phyloP scores from a whole-genome alignment of 371 early-diverging fungal genomes.

The Lichtheimia corymbifera region DNA sequence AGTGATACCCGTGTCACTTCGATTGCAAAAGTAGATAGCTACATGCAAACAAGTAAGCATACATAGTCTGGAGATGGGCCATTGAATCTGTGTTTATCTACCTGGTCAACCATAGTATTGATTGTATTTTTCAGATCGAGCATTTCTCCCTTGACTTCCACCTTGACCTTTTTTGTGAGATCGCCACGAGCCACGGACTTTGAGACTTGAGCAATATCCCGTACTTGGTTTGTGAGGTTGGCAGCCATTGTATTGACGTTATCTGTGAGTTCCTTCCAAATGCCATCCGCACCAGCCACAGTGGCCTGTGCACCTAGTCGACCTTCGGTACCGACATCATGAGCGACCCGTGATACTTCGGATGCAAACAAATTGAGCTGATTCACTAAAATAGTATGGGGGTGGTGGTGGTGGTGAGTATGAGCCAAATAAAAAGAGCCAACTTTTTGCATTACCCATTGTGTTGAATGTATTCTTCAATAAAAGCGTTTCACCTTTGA shows the following conservation, averaged over 20 bases:
- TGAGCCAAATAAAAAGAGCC: neutral
- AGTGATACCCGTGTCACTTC: slow-evolving; percentile 66
- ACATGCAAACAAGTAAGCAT: slow-evolving; percentile 6
- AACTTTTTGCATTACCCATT: slow-evolving; percentile 54
- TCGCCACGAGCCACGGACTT: slow-evolving; percentile 61
- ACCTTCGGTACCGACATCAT: slow-evolving; percentile 56
- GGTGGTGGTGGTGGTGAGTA: no score
- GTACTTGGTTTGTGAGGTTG: slow-evolving; percentile 60
- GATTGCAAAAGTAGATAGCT: slow-evolving; percentile 59
- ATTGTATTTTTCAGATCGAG: slow-evolving; percentile 63
- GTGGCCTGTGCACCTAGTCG: slow-evolving; percentile 50
- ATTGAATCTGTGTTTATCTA: slow-evolving; percentile 12
- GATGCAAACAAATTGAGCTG: slow-evolving; percentile 53
- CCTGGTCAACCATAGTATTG: slow-evolving; percentile 68
- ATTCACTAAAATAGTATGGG: slow-evolving; percentile 30
- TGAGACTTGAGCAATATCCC: slow-evolving; percentile 61
- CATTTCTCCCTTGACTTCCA: slow-evolving; percentile 61
- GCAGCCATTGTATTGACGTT: slow-evolving; percentile 63
- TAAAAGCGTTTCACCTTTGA: slow-evolving; percentile 67
- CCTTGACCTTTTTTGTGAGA: slow-evolving; percentile 53
- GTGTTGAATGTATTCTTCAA: slow-evolving; percentile 73
- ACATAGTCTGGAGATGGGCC: no score
- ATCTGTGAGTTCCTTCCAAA: slow-evolving; percentile 68
- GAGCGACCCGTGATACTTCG: slow-evolving; percentile 56
- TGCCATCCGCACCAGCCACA: slow-evolving; percentile 57